Conservation (phyloP, 257 asterid genomes). For the Gentiana dahurica region DNA sequence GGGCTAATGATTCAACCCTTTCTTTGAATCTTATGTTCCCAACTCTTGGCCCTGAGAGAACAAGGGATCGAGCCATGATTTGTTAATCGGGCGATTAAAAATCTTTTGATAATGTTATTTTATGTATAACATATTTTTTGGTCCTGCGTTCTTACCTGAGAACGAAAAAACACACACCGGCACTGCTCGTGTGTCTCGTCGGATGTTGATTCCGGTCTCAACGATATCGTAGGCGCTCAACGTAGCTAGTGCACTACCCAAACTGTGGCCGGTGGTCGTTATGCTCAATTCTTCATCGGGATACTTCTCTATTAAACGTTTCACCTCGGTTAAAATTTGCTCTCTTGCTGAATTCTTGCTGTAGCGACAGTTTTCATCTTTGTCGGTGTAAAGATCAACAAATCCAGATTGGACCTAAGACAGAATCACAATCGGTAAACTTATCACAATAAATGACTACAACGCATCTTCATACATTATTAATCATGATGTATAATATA, state of each 20-base stretch:
- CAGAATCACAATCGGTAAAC: too few species aligned
- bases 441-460: too few species aligned
- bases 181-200: slow-evolving; percentile 5
- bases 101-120: too few species aligned
- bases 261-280: slow-evolving; percentile 21
- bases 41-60: slow-evolving; percentile 35
- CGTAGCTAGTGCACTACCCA: slow-evolving; percentile 20
- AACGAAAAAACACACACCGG: slow-evolving; percentile 34
- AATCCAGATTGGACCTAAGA: slow-evolving; percentile 17
- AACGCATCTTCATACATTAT: too few species aligned
- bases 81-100: too few species aligned
- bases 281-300: slow-evolving; percentile 18
- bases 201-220: slow-evolving; percentile 14
- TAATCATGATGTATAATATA: too few species aligned
- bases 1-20: slow-evolving; percentile 28
- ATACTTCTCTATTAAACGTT: slow-evolving; percentile 15
- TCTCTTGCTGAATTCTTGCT: slow-evolving; percentile 22
- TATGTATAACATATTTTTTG: too few species aligned
- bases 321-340: slow-evolving; percentile 16
- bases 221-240: slow-evolving; percentile 22
- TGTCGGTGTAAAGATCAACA: slow-evolving; percentile 21
- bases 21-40: slow-evolving; percentile 38
- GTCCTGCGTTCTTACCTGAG: neutral
- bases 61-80: too few species aligned
- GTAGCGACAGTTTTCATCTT: slow-evolving; percentile 16